Evolutionary conservation across 441 rosid species (phyloP).

Genomic region (Breynia disticha): DNA sequence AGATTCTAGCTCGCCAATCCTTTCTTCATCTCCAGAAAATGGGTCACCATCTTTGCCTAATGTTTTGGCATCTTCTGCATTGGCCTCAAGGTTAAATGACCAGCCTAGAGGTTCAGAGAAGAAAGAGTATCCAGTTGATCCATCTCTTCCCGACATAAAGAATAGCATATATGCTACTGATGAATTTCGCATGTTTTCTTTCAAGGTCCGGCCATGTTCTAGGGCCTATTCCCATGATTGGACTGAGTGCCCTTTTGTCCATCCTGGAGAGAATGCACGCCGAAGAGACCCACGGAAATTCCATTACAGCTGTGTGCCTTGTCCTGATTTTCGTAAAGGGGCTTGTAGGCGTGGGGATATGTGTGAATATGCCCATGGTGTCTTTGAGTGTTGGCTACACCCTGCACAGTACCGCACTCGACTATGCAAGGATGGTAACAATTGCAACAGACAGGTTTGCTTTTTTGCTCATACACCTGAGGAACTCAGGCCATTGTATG

Average conservation of each 20-base stretch:
- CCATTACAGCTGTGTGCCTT: constrained; percentile 59
- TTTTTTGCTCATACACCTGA: constrained; percentile 45
- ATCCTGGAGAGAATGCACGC: constrained; percentile 54
- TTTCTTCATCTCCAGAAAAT: constrained; percentile 25
- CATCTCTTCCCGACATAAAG: constrained; percentile 54
- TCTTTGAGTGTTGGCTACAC: constrained; percentile 56
- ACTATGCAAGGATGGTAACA: constrained; percentile 52
- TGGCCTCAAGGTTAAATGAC: constrained; percentile 22
- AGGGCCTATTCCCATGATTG: constrained; percentile 59
- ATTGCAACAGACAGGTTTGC: constrained; percentile 48
- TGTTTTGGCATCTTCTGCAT: constrained; percentile 21
- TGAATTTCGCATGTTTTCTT: constrained; percentile 53
- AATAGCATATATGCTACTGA: constrained; percentile 47
- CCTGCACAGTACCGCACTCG: constrained; percentile 56
- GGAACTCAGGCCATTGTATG: constrained; percentile 45
- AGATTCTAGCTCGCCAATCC: constrained; percentile 20
- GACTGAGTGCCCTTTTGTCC: constrained; percentile 62
- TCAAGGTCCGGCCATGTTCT: constrained; percentile 53
- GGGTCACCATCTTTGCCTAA: constrained; percentile 25
- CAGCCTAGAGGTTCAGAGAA: constrained; percentile 19
- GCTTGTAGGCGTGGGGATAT: constrained; percentile 46
- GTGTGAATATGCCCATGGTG: constrained; percentile 57
- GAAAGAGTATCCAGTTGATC: constrained; percentile 48
- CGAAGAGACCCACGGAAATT: constrained; percentile 51
- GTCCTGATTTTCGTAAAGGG: constrained; percentile 53